Evolutionary conservation across 208 protist species (phyloP).

Genomic region (Leishmania gerbilli): DNA sequence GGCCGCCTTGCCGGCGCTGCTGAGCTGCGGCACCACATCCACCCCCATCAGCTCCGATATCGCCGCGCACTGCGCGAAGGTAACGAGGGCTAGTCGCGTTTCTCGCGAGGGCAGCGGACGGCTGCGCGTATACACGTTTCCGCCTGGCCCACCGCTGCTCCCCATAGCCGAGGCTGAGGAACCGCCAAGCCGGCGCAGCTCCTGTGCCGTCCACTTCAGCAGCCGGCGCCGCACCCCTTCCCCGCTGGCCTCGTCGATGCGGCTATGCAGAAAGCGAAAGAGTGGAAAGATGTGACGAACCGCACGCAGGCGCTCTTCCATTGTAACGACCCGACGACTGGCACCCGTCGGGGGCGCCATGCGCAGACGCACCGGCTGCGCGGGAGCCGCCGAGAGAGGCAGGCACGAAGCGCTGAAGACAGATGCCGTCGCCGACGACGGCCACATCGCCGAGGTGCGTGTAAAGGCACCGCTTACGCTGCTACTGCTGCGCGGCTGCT

Average conservation of each 20-base stretch:
- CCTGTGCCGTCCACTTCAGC: slow-evolving; percentile 68
- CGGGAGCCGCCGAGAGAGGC: slow-evolving; percentile 2
- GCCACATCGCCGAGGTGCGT: neutral
- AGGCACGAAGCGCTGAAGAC: neutral
- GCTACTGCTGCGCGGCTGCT: slow-evolving; percentile 34
- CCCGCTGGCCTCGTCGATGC: slow-evolving; percentile 39
- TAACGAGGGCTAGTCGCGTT: slow-evolving; percentile 44
- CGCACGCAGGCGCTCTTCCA: slow-evolving; percentile 63
- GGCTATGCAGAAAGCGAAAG: slow-evolving; percentile 53
- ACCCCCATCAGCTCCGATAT: slow-evolving; percentile 60
- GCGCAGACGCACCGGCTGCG: slow-evolving; percentile 56
- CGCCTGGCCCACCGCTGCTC: neutral
- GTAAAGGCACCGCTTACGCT: neutral
- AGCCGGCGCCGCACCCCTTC: slow-evolving; percentile 69
- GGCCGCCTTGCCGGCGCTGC: neutral
- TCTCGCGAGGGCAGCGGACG: slow-evolving; percentile 20
- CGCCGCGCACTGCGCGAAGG: slow-evolving; percentile 78
- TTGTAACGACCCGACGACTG: slow-evolving; percentile 44
- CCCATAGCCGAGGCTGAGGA: neutral
- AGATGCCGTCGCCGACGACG: neutral
- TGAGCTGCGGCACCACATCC: slow-evolving; percentile 33
- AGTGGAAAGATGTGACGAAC: slow-evolving; percentile 64
- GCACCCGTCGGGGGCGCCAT: slow-evolving; percentile 53
- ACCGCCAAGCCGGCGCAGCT: slow-evolving; percentile 32
- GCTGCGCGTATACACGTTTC: slow-evolving; percentile 4